These are phyloP conservation scores for Paecilomyces dactylethromorphus DNA, from an alignment of 2,329 filamentous ascomycete species.

Conservation along the genomic window DNA sequence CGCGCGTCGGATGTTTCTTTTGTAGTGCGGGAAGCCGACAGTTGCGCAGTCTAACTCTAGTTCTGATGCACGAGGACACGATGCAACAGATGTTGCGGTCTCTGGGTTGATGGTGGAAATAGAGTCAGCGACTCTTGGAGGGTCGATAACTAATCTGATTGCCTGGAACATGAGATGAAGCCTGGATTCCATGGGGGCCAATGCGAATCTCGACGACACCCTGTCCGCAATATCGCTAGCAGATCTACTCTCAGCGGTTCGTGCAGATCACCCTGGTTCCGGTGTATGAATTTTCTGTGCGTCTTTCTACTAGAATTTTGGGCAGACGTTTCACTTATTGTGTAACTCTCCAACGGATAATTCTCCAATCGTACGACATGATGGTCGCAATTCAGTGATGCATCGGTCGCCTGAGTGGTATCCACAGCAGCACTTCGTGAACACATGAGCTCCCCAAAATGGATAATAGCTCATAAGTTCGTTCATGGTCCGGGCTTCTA, in stretches of 20 bases:
- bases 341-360: neutral
- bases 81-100: neutral
- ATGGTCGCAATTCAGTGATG: neutral
- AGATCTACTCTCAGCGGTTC: neutral
- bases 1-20: neutral
- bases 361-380: neutral
- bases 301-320: neutral
- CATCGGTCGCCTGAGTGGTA: neutral
- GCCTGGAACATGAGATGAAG: neutral
- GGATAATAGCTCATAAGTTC: neutral
- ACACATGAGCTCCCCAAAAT: neutral
- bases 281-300: neutral
- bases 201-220: neutral
- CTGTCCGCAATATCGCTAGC: neutral
- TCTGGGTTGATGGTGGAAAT: neutral
- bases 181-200: neutral
- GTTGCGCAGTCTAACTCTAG: neutral
- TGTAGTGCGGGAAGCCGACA: neutral
- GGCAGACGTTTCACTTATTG: neutral
- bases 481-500: neutral
- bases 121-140: neutral
- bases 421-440: neutral
- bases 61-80: neutral
- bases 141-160: neutral
- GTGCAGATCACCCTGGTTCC: neutral